Percentiles rank a stretch among this genome's conserved stretches.
phyloP scores from a whole-genome alignment of 257 asterid genomes.

The Voacanga thouarsii region DNA sequence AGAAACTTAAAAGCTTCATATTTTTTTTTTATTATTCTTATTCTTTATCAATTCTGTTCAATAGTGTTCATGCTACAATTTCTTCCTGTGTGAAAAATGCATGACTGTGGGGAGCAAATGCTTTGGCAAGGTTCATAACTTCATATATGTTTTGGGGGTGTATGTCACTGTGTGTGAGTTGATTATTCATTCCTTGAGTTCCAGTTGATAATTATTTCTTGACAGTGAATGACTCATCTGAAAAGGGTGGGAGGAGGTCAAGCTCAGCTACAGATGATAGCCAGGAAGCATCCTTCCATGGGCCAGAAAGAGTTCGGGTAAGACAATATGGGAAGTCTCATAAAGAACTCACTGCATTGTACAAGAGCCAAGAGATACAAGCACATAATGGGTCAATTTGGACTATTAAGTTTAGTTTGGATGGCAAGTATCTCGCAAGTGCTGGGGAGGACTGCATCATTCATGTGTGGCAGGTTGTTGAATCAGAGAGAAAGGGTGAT shows the following conservation, averaged over 20 bases:
- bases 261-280: slow-evolving; percentile 99
- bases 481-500: slow-evolving; percentile 88
- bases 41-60: too few relatives aligned
- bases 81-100: too few relatives aligned
- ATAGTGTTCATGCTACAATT: too few relatives aligned
- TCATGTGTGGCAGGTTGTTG: slow-evolving; percentile 89
- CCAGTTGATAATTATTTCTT: too few relatives aligned
- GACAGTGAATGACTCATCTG: too few relatives aligned
- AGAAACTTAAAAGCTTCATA: too few relatives aligned
- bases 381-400: slow-evolving; percentile 95
- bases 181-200: too few relatives aligned
- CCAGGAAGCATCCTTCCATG: slow-evolving; percentile 82
- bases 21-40: too few relatives aligned
- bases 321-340: slow-evolving; percentile 86
- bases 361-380: slow-evolving; percentile 86
- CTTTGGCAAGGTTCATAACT: too few relatives aligned
- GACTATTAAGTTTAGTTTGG: slow-evolving; percentile 95
- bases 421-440: slow-evolving; percentile 94
- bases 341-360: slow-evolving; percentile 80
- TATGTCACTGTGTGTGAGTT: too few relatives aligned
- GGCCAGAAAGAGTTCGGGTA: slow-evolving; percentile 80
- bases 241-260: slow-evolving; percentile 93
- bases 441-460: slow-evolving; percentile 98
- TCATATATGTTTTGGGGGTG: too few relatives aligned
- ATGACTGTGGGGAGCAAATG: too few relatives aligned